These are phyloP conservation scores for Ensete ventricosum DNA, from an alignment of 176 grass and related monocot genomes.

Conservation along the genomic window DNA sequence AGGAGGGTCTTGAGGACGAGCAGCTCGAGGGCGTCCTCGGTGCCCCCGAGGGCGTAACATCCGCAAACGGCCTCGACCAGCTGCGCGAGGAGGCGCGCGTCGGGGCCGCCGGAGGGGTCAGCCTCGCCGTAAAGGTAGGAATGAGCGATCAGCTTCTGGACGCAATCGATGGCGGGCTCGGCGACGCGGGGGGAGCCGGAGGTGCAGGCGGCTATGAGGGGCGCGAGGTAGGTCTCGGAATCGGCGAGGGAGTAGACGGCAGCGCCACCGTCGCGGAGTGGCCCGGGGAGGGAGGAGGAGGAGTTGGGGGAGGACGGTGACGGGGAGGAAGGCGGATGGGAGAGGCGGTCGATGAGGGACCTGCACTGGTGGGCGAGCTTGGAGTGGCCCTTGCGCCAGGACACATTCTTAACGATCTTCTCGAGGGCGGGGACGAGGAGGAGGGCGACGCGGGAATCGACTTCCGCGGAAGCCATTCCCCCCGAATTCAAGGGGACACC, in stretches of 20 bases:
- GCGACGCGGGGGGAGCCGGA: conserved; percentile 68
- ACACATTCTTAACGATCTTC: conserved; percentile 90
- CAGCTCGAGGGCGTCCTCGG: conserved; percentile 60
- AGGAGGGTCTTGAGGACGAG: conserved; percentile 95
- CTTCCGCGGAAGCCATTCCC: conserved; percentile 36
- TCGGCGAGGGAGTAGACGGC: conserved; percentile 56
- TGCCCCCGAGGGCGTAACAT: conserved; percentile 26
- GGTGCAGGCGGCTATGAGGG: conserved; percentile 47
- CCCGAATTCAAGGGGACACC: conserved; percentile 20
- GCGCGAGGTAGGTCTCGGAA: conserved; percentile 63
- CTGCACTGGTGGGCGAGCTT: conserved; percentile 98
- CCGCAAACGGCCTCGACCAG: conserved; percentile 78
- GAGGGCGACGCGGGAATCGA: conserved; percentile 61
- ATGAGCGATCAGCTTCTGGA: conserved; percentile 84
- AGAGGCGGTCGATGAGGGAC: conserved; percentile 77
- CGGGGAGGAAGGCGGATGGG: conserved; percentile 26
- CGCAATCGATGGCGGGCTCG: conserved; percentile 61
- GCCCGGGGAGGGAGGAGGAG: conserved; percentile 64
- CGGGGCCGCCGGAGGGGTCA: conserved; percentile 56
- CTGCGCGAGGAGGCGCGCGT: conserved; percentile 53
- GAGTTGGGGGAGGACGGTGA: conserved; percentile 49
- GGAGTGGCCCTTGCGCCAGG: conserved; percentile 93
- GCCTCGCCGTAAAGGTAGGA: conserved; percentile 94
- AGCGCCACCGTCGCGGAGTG: conserved; percentile 35
- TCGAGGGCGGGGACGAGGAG: conserved; percentile 73